Conservation (phyloP, 2,329 filamentous ascomycete species). For the Eutypa lata region DNA sequence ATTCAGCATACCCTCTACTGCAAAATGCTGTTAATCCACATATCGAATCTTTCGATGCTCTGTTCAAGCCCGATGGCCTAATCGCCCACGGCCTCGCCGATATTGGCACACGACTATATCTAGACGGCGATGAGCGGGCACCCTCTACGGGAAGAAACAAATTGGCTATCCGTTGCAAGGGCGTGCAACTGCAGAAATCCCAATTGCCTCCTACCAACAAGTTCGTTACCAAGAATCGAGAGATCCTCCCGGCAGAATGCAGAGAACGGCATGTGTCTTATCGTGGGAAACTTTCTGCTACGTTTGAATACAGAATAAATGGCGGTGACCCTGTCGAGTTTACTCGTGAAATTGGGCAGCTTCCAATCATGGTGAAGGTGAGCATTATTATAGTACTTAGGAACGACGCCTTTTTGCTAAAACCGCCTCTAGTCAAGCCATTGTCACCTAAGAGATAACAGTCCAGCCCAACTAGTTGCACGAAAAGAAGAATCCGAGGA, state of each 20-base stretch:
- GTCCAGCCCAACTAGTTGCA: conserved; percentile 77
- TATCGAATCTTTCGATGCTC: conserved; percentile 90
- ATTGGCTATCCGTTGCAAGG: conserved; percentile 73
- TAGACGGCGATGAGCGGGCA: conserved; percentile 73
- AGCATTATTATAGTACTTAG: conserved; percentile 22
- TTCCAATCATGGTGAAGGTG: conserved; percentile 92
- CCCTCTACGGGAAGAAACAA: conserved; percentile 64
- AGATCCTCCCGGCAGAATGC: conserved; percentile 89
- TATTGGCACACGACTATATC: conserved; percentile 83
- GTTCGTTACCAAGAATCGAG: conserved; percentile 70
- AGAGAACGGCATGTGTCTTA: conserved; percentile 92
- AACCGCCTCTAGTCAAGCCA: conserved; percentile 64
- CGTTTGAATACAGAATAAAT: conserved; percentile 83
- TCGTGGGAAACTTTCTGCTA: conserved; percentile 77
- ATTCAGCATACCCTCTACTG: conserved; percentile 82
- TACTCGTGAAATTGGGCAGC: conserved; percentile 78
- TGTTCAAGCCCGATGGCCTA: conserved; percentile 71
- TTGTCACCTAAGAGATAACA: conserved; percentile 85
- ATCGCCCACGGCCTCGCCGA: conserved; percentile 77
- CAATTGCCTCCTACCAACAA: conserved; percentile 80
- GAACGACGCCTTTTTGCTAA: conserved; percentile 9
- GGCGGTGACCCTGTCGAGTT: conserved; percentile 81
- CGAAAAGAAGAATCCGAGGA: conserved; percentile 96
- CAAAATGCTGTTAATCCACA: conserved; percentile 86
- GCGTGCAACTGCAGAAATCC: conserved; percentile 80